Base-by-base conservation (phyloP, 805 yeast species). In the Yamadazyma laniorum region DNA sequence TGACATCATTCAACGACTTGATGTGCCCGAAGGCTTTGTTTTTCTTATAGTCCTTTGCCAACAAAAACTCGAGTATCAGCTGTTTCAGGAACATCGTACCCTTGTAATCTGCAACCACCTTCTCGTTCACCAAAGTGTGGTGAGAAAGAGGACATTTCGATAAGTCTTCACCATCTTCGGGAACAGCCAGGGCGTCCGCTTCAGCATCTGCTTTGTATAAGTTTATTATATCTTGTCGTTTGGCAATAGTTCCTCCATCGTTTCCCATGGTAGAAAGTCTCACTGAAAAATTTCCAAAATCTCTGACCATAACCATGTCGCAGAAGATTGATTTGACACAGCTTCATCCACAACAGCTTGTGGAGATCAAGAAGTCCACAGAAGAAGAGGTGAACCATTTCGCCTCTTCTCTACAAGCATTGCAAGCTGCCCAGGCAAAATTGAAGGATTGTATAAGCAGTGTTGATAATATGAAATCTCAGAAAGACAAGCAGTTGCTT, bases 371-470 rank as follows among this genome's bases (percentile, higher is more conserved):
- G 50, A 82, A 81, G 48, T 85, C 83, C 53, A 74, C 93, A 16
- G 91, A 87, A 49, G 81, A 79, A 52, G 99, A 93, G 57, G 68
- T 90, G 27, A 86, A 85, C 51, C 96, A 90, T 54, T 80, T 93
- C 52, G 75, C 86, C 14, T 82, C 83, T 32, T 90, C 98, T 0
- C 74, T 85, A 42, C 83, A 80, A 48, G 95, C 96, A 4, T 73
- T 93, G 29, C 79, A 79, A 42, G 74, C 88, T 31, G 98, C 98
- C 3, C 85, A 82, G 54, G 63, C 74, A 34, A 90, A 86, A 62
- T 86, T 89, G 56, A 74, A 73, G 48, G 96, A 90, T 48, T 91
- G 97, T 59, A 73, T 80, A 13, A 69, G 70, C 28, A 83, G 88
- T 47, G 80, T 93, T 33, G 76, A 78, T 38, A 66, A 70, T 26